Evolutionary conservation across 164 flowering plant species (phyloP), one percentile per base, ranked within the genome.

Genomic region (Saururus chinensis): DNA sequence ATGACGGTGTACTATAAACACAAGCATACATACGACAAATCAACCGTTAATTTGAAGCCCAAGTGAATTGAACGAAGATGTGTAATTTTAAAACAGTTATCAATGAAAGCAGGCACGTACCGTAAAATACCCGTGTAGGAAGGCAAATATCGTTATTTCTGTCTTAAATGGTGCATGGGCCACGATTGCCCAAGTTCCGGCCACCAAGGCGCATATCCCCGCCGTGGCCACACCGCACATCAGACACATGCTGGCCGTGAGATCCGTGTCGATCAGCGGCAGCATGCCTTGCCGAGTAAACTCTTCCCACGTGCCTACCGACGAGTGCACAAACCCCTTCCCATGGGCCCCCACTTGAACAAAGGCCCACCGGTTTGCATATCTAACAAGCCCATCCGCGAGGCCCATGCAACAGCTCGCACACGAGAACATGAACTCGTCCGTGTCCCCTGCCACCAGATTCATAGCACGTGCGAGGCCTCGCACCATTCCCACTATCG

Each of bases 361-460:
- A 22, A 80, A 81, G 1, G 80, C 96, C 96, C 92, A 89, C 30
- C 81, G 40, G 61, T 84, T 84, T 21, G 80, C 92, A 24, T 63
- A 70, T 7, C 30, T 59, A 20, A 70, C 67, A 17, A 84, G 71
- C 40, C 67, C 64, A 0, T 70, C 73, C 21, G 82, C 82, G 9
- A 80, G 60, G 13, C 80, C 77, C 0, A 70, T 49, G 51, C 71
- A 84, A 67, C 92, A 90, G 56, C 66, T 56, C 1, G 81, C 82
- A 66, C 89, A 85, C 0, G 85, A 87, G 67, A 82, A 87, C 80
- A 84, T 23, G 77, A 85, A 81, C 80, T 89, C 89, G 19, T 82
- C 97, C 14, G 68, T 56, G 56, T 69, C 84, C 42, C 81, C 89
- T 35, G 76, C 77, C 10, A 80, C 14, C 68, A 68, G 37, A 17